Base-by-base conservation (phyloP, 2,329 filamentous ascomycete species). In the Botrytis cinerea region DNA sequence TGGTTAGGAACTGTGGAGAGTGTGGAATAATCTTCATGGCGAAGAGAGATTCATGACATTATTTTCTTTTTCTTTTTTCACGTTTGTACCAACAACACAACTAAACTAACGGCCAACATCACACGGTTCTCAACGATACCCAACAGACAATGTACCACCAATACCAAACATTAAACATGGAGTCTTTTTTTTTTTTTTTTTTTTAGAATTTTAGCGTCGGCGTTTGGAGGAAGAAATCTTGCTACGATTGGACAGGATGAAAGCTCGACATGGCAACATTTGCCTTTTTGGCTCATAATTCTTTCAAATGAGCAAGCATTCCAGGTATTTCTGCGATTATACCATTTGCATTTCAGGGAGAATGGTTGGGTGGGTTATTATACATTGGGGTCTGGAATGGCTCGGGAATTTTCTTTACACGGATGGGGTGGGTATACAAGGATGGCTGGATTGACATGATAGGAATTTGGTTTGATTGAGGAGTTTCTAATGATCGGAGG, bases 1-100 rank as follows among this genome's bases (percentile, higher is more conserved):
- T 90, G 88, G 88, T 80, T 90, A 60, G 82, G 82, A 40, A 83
- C 82, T 70, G 81, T 88, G 12, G 86, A 88, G 64, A 76, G 78
- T 40, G 68, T 73, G 35, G 73, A 76, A 59, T 77, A 59, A 72
- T 20, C n/a, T 38, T 18, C 67, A 70, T 46, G 40, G 35, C 18
- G 64, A 54, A 25, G 35, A 54, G 35, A 22, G 9, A 68, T 54
- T 48, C 40, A 68, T 43, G 16, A 38, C 67, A n/a, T 35, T 70
- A 18, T 60, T 22, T 45, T 60, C 20, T 46, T 18, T 20, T 59
- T 57, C 25, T 57, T 25, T 69, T 32, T 57, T 32, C 28, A 70
- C 51, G 54, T 70, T 70, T 70, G 67, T 70, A 70, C 40, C 45
- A 67, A 68, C 66, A 43, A 68, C 66, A 43, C 66, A 40, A 59